Conservation (phyloP, 2,329 filamentous ascomycete genomes). For the Aspergillus sojae region DNA sequence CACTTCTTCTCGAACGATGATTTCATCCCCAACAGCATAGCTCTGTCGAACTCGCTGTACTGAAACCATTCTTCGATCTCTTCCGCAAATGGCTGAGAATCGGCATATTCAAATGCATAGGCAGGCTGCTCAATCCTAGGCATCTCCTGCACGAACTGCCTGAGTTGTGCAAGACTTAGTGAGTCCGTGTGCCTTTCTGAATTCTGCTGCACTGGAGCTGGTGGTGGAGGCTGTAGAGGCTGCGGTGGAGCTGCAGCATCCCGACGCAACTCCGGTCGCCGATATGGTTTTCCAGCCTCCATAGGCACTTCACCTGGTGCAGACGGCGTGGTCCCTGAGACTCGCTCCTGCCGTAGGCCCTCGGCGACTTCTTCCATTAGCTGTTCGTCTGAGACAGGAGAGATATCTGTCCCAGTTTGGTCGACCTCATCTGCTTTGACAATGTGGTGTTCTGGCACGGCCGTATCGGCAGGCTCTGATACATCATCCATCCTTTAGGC, state of each 20-base stretch:
- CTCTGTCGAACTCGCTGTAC: conserved; percentile 84
- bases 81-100: conserved; percentile 73
- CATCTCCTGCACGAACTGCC: conserved; percentile 72
- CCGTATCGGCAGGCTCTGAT: conserved; percentile 23
- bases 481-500: conserved; percentile 30
- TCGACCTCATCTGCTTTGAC: conserved; percentile 55
- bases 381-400: conserved; percentile 47
- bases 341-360: conserved; percentile 39
- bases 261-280: conserved; percentile 41
- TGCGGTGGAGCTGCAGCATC: conserved; percentile 45
- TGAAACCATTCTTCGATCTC: conserved; percentile 98
- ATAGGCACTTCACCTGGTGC: conserved; percentile 13
- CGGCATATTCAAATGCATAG: conserved; percentile 84
- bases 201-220: conserved; percentile 46
- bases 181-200: conserved; percentile 61
- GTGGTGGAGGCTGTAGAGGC: conserved; percentile 49
- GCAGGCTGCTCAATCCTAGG: conserved; percentile 68
- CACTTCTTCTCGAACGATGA: conserved; percentile 77
- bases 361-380: conserved; percentile 46
- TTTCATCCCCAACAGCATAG: conserved; percentile 74
- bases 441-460: conserved; percentile 42
- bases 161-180: conserved; percentile 73
- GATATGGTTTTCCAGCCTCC: conserved; percentile 22
- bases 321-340: conserved; percentile 20
- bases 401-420: conserved; percentile 50